Conservation (phyloP, 2,329 filamentous ascomycete genomes). For the Lasiodiplodia theobromae region DNA sequence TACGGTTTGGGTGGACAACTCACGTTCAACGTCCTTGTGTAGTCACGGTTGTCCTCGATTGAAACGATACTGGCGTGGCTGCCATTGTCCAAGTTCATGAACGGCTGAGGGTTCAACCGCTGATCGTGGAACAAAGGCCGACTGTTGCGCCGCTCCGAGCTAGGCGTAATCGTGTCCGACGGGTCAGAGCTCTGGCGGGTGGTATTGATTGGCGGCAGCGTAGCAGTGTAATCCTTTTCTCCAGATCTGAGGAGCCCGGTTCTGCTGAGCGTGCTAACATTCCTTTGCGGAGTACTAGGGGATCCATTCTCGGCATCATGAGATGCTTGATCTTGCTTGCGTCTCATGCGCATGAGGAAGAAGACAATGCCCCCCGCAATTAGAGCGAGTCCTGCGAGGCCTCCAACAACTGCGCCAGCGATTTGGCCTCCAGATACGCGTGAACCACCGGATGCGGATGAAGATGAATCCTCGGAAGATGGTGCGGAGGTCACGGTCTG, state of each 20-base stretch:
- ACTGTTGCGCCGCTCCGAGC: constrained; percentile 48
- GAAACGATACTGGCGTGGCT: constrained; percentile 56
- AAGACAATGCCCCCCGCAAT: constrained; percentile 47
- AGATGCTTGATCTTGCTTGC: constrained; percentile 28
- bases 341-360: constrained; percentile 45
- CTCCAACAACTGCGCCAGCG: constrained; percentile 55
- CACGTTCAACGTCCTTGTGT: constrained; percentile 56
- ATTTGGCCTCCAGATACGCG: constrained; percentile 51
- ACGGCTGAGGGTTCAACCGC: constrained; percentile 55
- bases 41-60: constrained; percentile 56
- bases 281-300: constrained; percentile 45
- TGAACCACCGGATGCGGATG: constrained; percentile 30
- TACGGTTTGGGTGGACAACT: constrained; percentile 29
- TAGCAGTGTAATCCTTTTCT: constrained; percentile 39
- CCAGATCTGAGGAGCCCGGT: constrained; percentile 50
- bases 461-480: constrained; percentile 21
- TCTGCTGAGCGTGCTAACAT: constrained; percentile 57
- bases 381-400: constrained; percentile 47
- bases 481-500: constrained; percentile 53
- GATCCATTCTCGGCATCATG: constrained; percentile 33
- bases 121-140: constrained; percentile 57
- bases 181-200: constrained; percentile 40
- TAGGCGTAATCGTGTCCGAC: constrained; percentile 44
- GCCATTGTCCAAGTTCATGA: constrained; percentile 55
- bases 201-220: constrained; percentile 37